Percentiles rank a stretch among this genome's conserved stretches.
Conservation (phyloP, 148 eudicot species). For the Euryodendron excelsum region DNA sequence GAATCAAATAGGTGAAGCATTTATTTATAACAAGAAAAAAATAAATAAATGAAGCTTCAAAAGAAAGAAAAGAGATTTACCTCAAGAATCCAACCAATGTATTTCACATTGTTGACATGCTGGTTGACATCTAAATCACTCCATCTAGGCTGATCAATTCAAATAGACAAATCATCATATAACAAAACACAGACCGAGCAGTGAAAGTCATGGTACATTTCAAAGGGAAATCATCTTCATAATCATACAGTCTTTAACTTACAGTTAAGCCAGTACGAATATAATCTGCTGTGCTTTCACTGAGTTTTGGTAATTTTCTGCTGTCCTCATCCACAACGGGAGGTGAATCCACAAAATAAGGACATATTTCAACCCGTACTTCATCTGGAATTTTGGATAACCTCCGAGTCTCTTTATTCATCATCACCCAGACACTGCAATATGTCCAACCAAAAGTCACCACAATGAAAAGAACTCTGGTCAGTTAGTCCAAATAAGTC, state of each 20-base stretch:
- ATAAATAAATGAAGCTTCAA: conserved; percentile 3
- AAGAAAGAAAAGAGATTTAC: conserved; percentile 33
- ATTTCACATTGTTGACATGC: conserved; percentile 98
- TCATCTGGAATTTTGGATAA: conserved; percentile 95
- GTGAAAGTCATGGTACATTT: not conserved
- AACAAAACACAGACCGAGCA: not conserved
- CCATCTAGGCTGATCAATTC: conserved; percentile 78
- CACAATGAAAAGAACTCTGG: conserved; percentile 23
- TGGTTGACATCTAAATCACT: conserved; percentile 94
- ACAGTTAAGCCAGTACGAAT: conserved; percentile 75
- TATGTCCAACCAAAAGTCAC: conserved; percentile 37
- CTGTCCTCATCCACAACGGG: conserved; percentile 76
- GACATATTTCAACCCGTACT: conserved; percentile 77
- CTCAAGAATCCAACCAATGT: conserved; percentile 97
- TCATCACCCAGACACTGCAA: conserved; percentile 93
- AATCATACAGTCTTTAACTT: conserved; percentile 29
- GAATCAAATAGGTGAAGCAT: not conserved
- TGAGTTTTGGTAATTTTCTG: conserved; percentile 85
- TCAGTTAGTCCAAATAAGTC: not conserved
- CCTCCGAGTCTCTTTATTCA: conserved; percentile 89
- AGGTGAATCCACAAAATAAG: conserved; percentile 75
- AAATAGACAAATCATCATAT: conserved; percentile 8
- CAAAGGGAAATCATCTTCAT: not conserved
- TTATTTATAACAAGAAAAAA: no score
- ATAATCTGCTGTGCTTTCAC: conserved; percentile 62